Evolutionary conservation across 495 filamentous ascomycete genomes (phyloP).

Genomic region (Neurospora sp.): DNA sequence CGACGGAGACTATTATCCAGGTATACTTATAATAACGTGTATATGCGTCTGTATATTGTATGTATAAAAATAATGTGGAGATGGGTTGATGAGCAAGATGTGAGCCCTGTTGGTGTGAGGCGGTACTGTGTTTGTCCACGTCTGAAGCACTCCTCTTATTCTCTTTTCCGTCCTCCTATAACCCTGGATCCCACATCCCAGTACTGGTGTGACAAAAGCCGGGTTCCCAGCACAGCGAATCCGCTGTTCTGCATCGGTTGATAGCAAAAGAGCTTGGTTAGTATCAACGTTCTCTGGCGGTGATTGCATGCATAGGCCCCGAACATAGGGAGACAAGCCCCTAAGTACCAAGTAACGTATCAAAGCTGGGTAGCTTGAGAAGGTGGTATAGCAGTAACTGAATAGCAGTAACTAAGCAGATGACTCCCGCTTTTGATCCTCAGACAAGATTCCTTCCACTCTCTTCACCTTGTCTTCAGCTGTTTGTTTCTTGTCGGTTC

Average conservation of each 20-base stretch:
- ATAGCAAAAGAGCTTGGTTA: not conserved
- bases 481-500: constrained; percentile 40
- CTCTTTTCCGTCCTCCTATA: not conserved
- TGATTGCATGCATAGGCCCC: not conserved
- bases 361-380: not conserved
- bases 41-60: not conserved
- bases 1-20: not conserved
- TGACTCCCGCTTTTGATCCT: constrained; percentile 1
- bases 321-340: not conserved
- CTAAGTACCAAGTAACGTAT: no score
- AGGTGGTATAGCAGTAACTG: not conserved
- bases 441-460: constrained; percentile 31
- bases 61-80: not conserved
- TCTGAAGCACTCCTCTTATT: not conserved
- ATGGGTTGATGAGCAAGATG: not conserved
- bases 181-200: not conserved
- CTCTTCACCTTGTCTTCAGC: constrained; percentile 38
- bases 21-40: not conserved
- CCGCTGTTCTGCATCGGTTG: not conserved
- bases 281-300: not conserved
- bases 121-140: not conserved
- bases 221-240: not conserved
- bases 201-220: not conserved
- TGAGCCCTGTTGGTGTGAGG: not conserved
- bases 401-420: not conserved